Conservation (phyloP, 176 grass and related monocot genomes). For the Oryza glumipatula region DNA sequence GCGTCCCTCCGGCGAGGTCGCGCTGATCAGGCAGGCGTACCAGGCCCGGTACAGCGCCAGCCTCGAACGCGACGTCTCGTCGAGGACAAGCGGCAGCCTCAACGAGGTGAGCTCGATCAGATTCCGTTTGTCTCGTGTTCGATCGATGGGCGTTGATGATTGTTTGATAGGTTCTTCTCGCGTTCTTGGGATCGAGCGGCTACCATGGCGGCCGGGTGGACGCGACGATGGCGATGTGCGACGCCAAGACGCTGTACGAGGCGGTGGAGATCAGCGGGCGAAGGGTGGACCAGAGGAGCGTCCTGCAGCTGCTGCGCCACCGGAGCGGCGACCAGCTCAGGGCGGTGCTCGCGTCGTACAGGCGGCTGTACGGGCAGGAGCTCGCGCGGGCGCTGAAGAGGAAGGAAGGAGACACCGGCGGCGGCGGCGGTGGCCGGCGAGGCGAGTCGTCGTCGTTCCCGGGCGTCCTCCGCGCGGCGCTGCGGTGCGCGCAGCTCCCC, state of each 20-base stretch:
- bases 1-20: conserved; percentile 22
- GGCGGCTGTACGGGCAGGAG: conserved; percentile 53
- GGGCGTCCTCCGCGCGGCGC: conserved; percentile 2
- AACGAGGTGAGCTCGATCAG: conserved; percentile 33
- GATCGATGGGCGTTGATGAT: too few relatives aligned
- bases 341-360: conserved; percentile 40
- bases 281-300: conserved; percentile 40
- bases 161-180: conserved; percentile 40
- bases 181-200: conserved; percentile 34
- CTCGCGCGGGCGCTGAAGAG: conserved; percentile 51
- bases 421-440: not conserved
- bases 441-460: conserved; percentile 33
- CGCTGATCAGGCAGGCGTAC: conserved; percentile 22
- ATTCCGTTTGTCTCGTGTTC: not conserved
- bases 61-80: conserved; percentile 29
- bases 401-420: not conserved
- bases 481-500: conserved; percentile 48
- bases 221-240: conserved; percentile 50
- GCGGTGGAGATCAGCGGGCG: conserved; percentile 45
- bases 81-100: conserved; percentile 22
- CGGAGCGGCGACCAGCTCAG: conserved; percentile 45
- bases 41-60: conserved; percentile 19
- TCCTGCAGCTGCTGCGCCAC: conserved; percentile 36
- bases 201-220: conserved; percentile 1
- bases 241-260: conserved; percentile 53